Conservation (phyloP, 805 yeast species). For the Barnettozyma vustinii region DNA sequence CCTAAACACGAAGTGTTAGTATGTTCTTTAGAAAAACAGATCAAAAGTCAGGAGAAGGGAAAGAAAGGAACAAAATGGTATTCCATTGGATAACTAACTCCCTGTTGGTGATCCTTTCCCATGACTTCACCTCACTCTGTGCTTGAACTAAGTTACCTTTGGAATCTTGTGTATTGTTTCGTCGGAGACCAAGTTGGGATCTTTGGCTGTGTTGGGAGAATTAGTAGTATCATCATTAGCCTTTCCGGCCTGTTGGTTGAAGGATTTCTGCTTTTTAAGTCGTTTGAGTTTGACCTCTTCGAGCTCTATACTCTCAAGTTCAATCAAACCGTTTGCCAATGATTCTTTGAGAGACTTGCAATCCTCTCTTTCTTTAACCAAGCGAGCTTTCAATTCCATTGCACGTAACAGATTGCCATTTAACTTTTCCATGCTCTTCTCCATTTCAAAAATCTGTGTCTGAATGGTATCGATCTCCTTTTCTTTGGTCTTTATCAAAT, state of each 20-base stretch:
- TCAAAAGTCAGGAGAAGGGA: not conserved
- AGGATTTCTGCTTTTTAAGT: constrained; percentile 3
- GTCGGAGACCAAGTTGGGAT: constrained; percentile 6
- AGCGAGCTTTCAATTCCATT: not conserved
- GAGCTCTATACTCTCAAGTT: constrained; percentile 14
- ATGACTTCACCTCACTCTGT: not conserved
- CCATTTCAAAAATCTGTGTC: not conserved
- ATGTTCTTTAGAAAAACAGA: constrained; percentile 2
- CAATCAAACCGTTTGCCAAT: constrained; percentile 9
- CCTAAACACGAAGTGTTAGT: constrained; percentile 20
- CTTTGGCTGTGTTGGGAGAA: not conserved
- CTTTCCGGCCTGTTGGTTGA: not conserved
- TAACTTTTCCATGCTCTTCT: not conserved
- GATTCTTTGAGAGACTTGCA: constrained; percentile 6
- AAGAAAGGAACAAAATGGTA: not conserved
- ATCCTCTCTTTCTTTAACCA: constrained; percentile 4
- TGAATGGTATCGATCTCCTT: not conserved
- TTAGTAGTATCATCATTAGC: not conserved
- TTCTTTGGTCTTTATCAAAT: constrained; percentile 2
- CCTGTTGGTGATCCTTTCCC: not conserved
- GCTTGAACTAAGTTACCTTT: constrained; percentile 20
- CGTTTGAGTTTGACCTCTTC: constrained; percentile 11
- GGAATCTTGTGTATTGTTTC: constrained; percentile 22
- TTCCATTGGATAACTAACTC: not conserved
- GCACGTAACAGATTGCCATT: not conserved